Conservation (phyloP, 2,329 filamentous ascomycete genomes). For the Cladosporium sp. region DNA sequence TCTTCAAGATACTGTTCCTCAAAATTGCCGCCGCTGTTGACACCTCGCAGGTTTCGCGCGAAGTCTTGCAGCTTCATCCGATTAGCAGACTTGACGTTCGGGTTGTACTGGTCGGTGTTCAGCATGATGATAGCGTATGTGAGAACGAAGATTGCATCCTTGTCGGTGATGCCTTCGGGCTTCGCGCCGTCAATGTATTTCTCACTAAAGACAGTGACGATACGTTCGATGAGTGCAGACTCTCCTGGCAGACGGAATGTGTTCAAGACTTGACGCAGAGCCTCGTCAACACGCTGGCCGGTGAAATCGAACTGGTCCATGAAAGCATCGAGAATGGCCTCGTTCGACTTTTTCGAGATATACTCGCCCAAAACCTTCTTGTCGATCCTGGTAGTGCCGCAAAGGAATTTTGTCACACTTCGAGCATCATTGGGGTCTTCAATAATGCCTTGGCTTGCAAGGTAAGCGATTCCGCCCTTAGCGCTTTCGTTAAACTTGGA, state of each 20-base stretch:
- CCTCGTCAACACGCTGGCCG: conserved; percentile 84
- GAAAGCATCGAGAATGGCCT: conserved; percentile 77
- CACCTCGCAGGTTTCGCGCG: conserved; percentile 80
- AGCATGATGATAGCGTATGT: conserved; percentile 97
- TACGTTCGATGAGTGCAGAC: conserved; percentile 85
- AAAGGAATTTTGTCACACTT: conserved; percentile 81
- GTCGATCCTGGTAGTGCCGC: conserved; percentile 79
- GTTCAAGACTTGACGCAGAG: conserved; percentile 78
- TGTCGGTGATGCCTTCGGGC: conserved; percentile 72
- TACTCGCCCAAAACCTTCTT: conserved; percentile 91
- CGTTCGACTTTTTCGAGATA: conserved; percentile 85
- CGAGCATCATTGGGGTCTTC: conserved; percentile 66
- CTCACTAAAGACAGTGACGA: conserved; percentile 80
- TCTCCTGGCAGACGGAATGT: conserved; percentile 93
- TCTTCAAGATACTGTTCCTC: conserved; percentile 73
- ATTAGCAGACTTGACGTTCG: conserved; percentile 71
- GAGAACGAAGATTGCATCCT: conserved; percentile 83
- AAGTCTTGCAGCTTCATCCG: conserved; percentile 86
- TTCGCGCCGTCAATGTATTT: conserved; percentile 71
- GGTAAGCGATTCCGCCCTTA: conserved; percentile 79
- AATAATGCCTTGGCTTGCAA: conserved; percentile 83
- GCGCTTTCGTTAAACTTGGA: conserved; percentile 94
- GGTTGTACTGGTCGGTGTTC: conserved; percentile 95
- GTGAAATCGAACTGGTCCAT: conserved; percentile 83
- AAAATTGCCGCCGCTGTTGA: conserved; percentile 84